phyloP scores from a whole-genome alignment of 768 basidiomycete species.

The Wakefieldia striispora region DNA sequence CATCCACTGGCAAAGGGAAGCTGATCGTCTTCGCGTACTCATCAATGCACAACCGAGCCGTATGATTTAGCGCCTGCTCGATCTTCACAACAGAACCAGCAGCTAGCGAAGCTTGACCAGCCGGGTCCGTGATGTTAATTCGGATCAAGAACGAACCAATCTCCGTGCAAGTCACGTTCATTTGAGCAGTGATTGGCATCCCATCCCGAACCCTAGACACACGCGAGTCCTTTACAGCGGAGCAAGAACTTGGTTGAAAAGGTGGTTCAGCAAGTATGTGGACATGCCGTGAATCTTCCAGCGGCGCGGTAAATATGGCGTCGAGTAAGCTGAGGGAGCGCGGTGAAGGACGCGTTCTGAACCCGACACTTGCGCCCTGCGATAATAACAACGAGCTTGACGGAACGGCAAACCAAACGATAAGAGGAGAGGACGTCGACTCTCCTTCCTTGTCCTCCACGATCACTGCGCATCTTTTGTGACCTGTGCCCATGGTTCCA shows the following conservation, averaged over 20 bases:
- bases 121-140: constrained; percentile 23
- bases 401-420: constrained; percentile 24
- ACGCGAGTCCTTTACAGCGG: constrained; percentile 5
- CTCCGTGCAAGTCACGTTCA: constrained; percentile 14
- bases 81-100: constrained; percentile 20
- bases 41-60: constrained; percentile 9
- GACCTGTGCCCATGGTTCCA: constrained; percentile 12
- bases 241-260: background rate
- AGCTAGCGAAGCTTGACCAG: constrained; percentile 13
- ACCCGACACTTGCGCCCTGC: constrained; percentile 10
- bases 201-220: constrained; percentile 4
- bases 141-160: constrained; percentile 20
- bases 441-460: constrained; percentile 18
- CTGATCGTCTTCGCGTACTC: constrained; percentile 25
- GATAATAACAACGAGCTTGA: constrained; percentile 19
- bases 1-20: constrained; percentile 47
- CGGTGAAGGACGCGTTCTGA: constrained; percentile 21
- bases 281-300: constrained; percentile 18
- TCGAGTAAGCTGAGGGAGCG: background rate
- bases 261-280: constrained; percentile 27
- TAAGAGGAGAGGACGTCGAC: constrained; percentile 15
- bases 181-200: constrained; percentile 13
- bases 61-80: constrained; percentile 1
- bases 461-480: constrained; percentile 19
- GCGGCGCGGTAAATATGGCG: constrained; percentile 19